Base-by-base conservation (phyloP, 208 protist species). In the Leishmania tarentolae region DNA sequence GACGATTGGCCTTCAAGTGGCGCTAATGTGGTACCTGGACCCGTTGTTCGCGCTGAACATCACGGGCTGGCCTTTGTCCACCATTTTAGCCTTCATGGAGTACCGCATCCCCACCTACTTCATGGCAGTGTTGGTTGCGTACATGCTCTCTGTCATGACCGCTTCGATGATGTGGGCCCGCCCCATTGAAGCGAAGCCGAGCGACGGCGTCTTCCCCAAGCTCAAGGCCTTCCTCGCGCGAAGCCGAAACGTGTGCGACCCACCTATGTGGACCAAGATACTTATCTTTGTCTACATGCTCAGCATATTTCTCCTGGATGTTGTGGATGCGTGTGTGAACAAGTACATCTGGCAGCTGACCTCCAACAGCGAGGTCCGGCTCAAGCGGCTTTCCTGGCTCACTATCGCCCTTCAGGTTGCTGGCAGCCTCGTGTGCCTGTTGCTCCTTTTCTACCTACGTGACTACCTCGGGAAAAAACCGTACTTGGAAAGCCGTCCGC, bases 81-180 rank as follows among this genome's bases (percentile, higher is more conserved):
- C 86, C 3, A 83, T 94, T 42, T 83, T 98, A 57, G 81, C 90
- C 1, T 98, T 97, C 69, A 50, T 97, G 9, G 93, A 98, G 77
- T 90, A 91, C 72, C 91, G 89, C 71, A 70, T 97, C 5, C 92
- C 95, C 5, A 88, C 81, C 24, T 96, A 92, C 88, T 98, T 96
- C 78, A 76, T 93, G 65, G 87, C 91, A 47, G 78, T 98, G 53
- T 56, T 83, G 7, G 73, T 95, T 21, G 88, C 86, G 0, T 97
- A 95, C 83, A 97, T 97, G 90, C 86, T 96, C 76, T 92, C 93
- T 44, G 89, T 96, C n/a, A 92, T 97, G 75, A 95, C 91, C 8
- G 90, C 93, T 35, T 94, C 95, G 8, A 93, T 96, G 91, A 72
- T 78, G 46, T 95, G 93, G 90, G 65, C 52, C 46, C 82, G 75